These are phyloP conservation scores for Xanthoconium stramineum DNA, from an alignment of 768 basidiomycete species.

Conservation along the genomic window DNA sequence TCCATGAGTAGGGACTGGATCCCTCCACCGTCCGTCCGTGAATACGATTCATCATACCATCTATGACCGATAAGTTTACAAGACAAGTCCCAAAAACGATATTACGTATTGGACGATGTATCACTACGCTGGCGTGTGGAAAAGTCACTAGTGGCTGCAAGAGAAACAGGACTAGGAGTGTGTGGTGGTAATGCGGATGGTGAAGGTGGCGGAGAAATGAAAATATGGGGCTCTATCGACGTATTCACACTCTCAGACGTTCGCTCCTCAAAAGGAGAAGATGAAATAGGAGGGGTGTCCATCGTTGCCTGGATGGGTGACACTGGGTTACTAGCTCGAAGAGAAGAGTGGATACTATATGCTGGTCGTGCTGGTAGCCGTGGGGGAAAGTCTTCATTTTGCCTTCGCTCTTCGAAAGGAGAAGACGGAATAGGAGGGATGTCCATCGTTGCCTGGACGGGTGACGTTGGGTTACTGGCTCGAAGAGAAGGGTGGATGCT, in stretches of 20 bases:
- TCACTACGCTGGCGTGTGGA: constrained; percentile 7
- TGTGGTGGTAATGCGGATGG: constrained; percentile 14
- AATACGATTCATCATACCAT: constrained; percentile 5
- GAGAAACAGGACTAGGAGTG: constrained; percentile 14
- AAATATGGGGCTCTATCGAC: constrained; percentile 7
- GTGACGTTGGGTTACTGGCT: constrained; percentile 43
- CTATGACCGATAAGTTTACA: constrained; percentile 5
- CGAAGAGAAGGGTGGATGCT: constrained; percentile 81
- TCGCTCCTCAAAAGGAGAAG: constrained; percentile 25
- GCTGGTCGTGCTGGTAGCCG: constrained; percentile 64
- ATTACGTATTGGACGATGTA: constrained; percentile 14
- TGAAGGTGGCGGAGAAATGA: constrained; percentile 18
- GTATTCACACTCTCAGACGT: constrained; percentile 2
- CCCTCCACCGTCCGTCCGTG: background rate
- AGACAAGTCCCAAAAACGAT: background rate
- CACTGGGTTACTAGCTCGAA: constrained; percentile 45
- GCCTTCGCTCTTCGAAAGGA: constrained; percentile 27
- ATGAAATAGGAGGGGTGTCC: constrained; percentile 29
- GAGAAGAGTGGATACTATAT: constrained; percentile 76
- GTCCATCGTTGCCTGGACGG: constrained; percentile 40
- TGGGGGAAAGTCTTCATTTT: constrained; percentile 69
- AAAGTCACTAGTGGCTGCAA: constrained; percentile 6
- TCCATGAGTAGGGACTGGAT: constrained; percentile 9
- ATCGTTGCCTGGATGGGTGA: constrained; percentile 46
- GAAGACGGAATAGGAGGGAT: constrained; percentile 29